Percentiles rank a stretch among this genome's conserved stretches.
Conservation (phyloP, 345 rosid genomes). For the Euphorbia tirucalli region DNA sequence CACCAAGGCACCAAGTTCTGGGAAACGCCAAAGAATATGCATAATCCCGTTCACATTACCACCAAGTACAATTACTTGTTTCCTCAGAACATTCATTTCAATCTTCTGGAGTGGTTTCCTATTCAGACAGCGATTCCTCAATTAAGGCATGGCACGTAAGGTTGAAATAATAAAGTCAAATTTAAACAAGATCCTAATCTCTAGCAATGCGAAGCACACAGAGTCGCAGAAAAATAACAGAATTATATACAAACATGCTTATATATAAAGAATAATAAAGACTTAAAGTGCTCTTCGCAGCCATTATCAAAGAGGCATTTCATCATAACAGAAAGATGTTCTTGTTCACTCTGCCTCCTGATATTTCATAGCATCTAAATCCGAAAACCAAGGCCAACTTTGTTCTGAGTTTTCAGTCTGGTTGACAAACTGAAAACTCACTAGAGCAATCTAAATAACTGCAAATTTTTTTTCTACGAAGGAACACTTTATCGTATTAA, state of each 20-base stretch:
- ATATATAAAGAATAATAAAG: no score
- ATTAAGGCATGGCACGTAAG: neutral
- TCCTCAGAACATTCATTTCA: neutral
- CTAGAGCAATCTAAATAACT: neutral
- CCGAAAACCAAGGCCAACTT: neutral
- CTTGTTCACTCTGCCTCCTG: neutral
- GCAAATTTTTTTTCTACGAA: neutral
- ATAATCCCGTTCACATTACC: neutral
- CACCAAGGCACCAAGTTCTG: constrained; percentile 1
- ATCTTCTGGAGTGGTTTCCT: neutral
- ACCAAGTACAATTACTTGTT: neutral
- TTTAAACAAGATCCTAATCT: neutral
- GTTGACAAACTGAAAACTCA: neutral
- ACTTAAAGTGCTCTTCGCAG: neutral
- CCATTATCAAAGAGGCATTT: neutral
- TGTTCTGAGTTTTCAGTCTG: neutral
- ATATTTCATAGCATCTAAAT: neutral
- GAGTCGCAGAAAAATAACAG: neutral
- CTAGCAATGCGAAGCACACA: neutral
- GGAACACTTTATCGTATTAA: no score
- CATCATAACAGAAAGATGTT: neutral
- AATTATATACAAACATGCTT: neutral
- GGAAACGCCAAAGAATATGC: neutral
- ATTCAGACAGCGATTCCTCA: neutral
- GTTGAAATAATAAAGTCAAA: neutral